A percentile compares a stretch with the other conserved stretches of the same genome.
These are phyloP conservation scores for Kluyveromyces sp. DNA, from an alignment of 1,139 yeast genomes.

Conservation along the genomic window DNA sequence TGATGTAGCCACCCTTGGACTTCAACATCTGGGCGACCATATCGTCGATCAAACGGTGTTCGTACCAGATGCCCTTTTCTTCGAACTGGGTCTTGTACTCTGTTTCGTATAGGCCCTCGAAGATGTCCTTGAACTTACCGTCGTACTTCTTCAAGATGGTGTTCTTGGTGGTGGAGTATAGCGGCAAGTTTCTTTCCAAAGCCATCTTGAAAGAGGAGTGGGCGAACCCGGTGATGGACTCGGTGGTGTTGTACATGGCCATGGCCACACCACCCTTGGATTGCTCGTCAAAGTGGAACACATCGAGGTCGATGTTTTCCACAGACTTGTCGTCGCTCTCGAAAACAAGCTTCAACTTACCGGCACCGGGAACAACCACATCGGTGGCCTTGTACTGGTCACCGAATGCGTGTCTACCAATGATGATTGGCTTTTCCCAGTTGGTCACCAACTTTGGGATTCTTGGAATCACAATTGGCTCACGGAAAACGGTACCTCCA, in stretches of 20 bases:
- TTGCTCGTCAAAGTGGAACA: constrained; percentile 50
- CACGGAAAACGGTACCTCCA: constrained; percentile 81
- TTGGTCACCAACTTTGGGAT: constrained; percentile 70
- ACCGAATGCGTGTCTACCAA: constrained; percentile 82
- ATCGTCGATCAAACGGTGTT: constrained; percentile 77
- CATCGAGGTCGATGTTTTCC: constrained; percentile 41
- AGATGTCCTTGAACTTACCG: constrained; percentile 75
- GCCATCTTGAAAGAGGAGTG: constrained; percentile 75
- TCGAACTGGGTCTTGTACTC: constrained; percentile 54
- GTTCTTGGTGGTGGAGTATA: constrained; percentile 69
- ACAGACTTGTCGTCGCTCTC: constrained; percentile 38
- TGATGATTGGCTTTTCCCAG: constrained; percentile 76
- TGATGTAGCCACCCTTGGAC: constrained; percentile 74
- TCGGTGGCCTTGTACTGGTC: constrained; percentile 82
- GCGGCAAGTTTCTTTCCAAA: constrained; percentile 52
- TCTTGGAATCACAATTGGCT: constrained; percentile 69
- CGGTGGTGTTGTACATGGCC: constrained; percentile 79
- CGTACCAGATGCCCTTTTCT: constrained; percentile 64
- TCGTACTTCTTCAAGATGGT: constrained; percentile 77
- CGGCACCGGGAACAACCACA: constrained; percentile 59
- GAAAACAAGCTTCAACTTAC: constrained; percentile 58
- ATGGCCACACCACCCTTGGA: constrained; percentile 52
- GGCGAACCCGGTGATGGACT: constrained; percentile 71
- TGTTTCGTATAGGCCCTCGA: constrained; percentile 55
- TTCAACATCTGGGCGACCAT: constrained; percentile 88